Evolutionary conservation across 495 filamentous ascomycete species (phyloP).

Genomic region (Tuber indicum): DNA sequence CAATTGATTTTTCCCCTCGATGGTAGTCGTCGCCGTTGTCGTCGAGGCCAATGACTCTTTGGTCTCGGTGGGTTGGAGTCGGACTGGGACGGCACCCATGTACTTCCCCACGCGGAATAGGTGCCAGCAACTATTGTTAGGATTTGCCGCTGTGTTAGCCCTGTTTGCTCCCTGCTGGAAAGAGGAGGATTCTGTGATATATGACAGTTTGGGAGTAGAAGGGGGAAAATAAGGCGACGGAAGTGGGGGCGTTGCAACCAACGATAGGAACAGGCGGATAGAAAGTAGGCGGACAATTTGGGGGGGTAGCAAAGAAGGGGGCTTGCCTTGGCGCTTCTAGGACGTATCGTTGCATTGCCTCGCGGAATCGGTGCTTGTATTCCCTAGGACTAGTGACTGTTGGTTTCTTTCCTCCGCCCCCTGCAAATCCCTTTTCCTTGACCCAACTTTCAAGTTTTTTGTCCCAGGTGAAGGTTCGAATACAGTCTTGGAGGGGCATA

Average conservation of each 20-base stretch:
- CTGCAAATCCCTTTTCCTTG: constrained; percentile 84
- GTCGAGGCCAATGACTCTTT: constrained; percentile 20
- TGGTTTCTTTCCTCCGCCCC: constrained; percentile 72
- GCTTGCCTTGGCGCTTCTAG: constrained; percentile 61
- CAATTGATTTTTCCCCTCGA: background rate
- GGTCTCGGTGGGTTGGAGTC: constrained; percentile 26
- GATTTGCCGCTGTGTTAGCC: constrained; percentile 16
- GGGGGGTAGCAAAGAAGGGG: background rate
- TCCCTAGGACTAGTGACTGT: constrained; percentile 97
- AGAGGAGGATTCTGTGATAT: background rate
- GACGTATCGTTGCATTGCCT: constrained; percentile 93
- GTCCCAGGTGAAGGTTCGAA: constrained; percentile 98
- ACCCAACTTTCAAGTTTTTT: constrained; percentile 99
- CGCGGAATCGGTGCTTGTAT: constrained; percentile 90
- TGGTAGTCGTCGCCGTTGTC: background rate
- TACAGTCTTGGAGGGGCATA: constrained; percentile 60
- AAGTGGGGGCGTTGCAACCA: background rate
- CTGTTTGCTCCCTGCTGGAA: background rate
- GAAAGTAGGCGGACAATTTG: background rate
- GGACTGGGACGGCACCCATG: constrained; percentile 38
- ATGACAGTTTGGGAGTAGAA: background rate
- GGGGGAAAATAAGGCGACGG: constrained; percentile 11
- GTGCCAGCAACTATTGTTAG: constrained; percentile 57
- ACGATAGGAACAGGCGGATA: background rate
- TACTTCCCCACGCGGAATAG: constrained; percentile 55